Evolutionary conservation across 495 filamentous ascomycete species (phyloP), one percentile per base, ranked within the genome.

Genomic region (Penicillium coffeae): DNA sequence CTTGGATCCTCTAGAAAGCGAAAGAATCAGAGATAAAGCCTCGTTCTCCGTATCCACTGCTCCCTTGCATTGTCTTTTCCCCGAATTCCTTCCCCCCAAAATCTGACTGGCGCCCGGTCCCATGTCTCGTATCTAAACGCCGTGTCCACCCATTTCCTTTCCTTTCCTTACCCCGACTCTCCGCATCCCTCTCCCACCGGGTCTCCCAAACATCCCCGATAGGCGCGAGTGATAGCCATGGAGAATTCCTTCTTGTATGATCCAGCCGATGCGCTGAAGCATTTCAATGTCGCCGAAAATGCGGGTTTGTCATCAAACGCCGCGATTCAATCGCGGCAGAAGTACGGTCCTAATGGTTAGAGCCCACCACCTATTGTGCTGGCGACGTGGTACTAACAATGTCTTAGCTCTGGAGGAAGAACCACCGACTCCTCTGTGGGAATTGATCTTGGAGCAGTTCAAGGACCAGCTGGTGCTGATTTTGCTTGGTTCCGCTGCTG

Each of bases 391-490:
- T 41, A 44, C 51, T 45, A 36, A 52, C 42, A 15, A 10, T 19
- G 7, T 45, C 10, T 47, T 65, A 97, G 93, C 90, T 45, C 83
- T 99, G 47, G 85, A 89, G 13, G 93, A 99, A 70, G 94, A 97
- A 44, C 91, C 94, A 36, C 88, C 94, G n/a, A 97, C 93, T 13
- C 94, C 94, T 30, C 62, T 99, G 38, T 99, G 93, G 92, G 78
- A 96, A 66, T 82, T 99, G 50, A 86, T 99, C 35, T 76, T 97
- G 43, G 94, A 99, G 67, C 94, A 99, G 69, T 99, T 99, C 77
- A 95, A 99, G 70, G 94, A 99, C 63, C 94, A 99, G 69, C 80
- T 99, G 2, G 94, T 99, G 45, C 79, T 99, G 45, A 99, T 99
- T 59, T 79, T 99, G 3, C 74, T 99, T 40, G 93, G 82, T 36